These are phyloP conservation scores for Capsicum pubescens DNA, from an alignment of 257 asterid species.

Conservation along the genomic window DNA sequence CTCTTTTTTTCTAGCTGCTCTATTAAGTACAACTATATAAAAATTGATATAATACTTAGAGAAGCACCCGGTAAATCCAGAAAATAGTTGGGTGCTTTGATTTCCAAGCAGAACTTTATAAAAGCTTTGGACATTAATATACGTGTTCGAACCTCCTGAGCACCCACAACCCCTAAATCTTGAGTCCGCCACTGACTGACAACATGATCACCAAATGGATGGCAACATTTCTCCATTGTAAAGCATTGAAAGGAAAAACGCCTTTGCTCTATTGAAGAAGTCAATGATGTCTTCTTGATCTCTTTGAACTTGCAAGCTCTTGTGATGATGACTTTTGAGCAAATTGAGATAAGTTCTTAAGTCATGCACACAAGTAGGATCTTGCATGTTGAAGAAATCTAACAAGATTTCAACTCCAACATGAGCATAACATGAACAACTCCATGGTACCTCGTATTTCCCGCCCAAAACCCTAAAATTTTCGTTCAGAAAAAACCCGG, in stretches of 20 bases:
- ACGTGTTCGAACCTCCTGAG: too few relatives aligned
- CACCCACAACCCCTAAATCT: too few relatives aligned
- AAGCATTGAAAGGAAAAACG: not conserved
- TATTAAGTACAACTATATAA: too few relatives aligned
- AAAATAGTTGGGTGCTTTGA: too few relatives aligned
- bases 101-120: too few relatives aligned
- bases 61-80: too few relatives aligned
- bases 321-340: conserved; percentile 47
- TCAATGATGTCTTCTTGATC: not conserved
- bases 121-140: too few relatives aligned
- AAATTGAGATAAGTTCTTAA: conserved; percentile 58
- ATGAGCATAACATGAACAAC: conserved; percentile 61
- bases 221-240: not conserved
- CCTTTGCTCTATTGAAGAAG: not conserved
- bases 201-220: not conserved
- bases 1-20: not conserved
- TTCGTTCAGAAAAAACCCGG: conserved; percentile 71
- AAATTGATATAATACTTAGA: too few relatives aligned
- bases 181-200: too few relatives aligned
- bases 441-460: conserved; percentile 49
- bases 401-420: conserved; percentile 67
- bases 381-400: conserved; percentile 61
- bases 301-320: not conserved
- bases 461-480: conserved; percentile 53
- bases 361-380: conserved; percentile 73